Evolutionary conservation across 2,329 filamentous ascomycete species (phyloP).

Genomic region (Trichoderma lentiforme): DNA sequence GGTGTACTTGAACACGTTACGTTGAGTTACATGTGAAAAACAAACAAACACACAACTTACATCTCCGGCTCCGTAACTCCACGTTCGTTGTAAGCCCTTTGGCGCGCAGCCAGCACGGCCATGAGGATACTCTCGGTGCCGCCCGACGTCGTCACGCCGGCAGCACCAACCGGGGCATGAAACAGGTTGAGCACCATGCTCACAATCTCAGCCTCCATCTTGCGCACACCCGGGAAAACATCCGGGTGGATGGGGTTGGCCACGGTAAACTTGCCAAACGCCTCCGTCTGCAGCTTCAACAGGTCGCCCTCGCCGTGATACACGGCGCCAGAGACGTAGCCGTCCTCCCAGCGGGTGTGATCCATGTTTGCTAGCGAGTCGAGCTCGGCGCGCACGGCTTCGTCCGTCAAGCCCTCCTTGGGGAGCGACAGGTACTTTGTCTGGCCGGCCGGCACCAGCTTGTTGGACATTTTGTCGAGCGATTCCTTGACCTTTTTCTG

Average conservation of each 20-base stretch:
- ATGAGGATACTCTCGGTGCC: constrained; percentile 97
- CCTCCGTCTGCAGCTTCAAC: constrained; percentile 81
- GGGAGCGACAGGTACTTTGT: constrained; percentile 74
- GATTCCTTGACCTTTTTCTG: constrained; percentile 79
- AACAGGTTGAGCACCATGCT: constrained; percentile 91
- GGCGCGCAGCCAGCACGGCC: constrained; percentile 85
- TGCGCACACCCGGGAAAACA: constrained; percentile 94
- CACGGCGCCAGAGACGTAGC: constrained; percentile 87
- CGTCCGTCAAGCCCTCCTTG: constrained; percentile 76
- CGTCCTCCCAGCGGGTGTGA: constrained; percentile 96
- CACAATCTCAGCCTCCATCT: constrained; percentile 98
- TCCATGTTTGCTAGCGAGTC: constrained; percentile 78
- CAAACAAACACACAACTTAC: constrained; percentile 45
- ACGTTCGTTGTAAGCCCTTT: constrained; percentile 82
- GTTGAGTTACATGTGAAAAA: neutral
- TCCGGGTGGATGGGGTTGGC: constrained; percentile 97
- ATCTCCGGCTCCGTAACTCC: constrained; percentile 93
- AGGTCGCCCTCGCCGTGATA: constrained; percentile 89
- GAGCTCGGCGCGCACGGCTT: constrained; percentile 77
- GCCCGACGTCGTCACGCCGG: constrained; percentile 85
- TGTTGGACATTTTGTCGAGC: constrained; percentile 74
- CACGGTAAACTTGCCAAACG: constrained; percentile 91
- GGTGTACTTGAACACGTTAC: neutral
- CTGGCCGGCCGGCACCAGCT: constrained; percentile 72
- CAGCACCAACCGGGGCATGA: constrained; percentile 79